Evolutionary conservation across 2,329 filamentous ascomycete species (phyloP).

Genomic region (Cylindrodendrum hubeiense): DNA sequence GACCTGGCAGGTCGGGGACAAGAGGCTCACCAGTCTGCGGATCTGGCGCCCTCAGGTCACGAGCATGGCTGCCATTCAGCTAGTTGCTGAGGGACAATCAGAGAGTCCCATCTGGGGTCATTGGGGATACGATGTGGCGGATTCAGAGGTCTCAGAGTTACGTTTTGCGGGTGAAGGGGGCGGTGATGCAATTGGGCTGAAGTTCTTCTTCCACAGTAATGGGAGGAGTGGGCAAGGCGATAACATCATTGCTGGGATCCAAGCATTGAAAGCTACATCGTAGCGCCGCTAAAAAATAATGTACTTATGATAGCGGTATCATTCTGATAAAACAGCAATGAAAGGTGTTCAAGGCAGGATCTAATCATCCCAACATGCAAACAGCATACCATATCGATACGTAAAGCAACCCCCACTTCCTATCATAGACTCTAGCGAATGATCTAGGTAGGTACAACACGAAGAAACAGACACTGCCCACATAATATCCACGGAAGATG

Average conservation of each 20-base stretch:
- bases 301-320: no score
- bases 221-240: not conserved
- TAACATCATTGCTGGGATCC: constrained; percentile 1
- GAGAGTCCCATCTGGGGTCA: constrained; percentile 5
- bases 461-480: not conserved
- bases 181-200: not conserved
- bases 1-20: not conserved
- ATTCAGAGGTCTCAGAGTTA: not conserved
- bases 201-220: constrained; percentile 1
- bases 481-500: not conserved
- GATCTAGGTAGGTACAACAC: no score
- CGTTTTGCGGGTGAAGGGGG: not conserved
- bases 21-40: not conserved
- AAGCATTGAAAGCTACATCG: not conserved
- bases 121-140: not conserved
- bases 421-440: no score
- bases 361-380: no score
- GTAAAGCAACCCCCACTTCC: no score
- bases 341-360: no score
- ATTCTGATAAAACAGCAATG: no score
- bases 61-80: not conserved
- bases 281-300: no score
- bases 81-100: not conserved
- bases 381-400: no score
- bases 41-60: not conserved